These are phyloP conservation scores for Trichomonas gallinae DNA, from an alignment of 208 protist species.

Conservation along the genomic window DNA sequence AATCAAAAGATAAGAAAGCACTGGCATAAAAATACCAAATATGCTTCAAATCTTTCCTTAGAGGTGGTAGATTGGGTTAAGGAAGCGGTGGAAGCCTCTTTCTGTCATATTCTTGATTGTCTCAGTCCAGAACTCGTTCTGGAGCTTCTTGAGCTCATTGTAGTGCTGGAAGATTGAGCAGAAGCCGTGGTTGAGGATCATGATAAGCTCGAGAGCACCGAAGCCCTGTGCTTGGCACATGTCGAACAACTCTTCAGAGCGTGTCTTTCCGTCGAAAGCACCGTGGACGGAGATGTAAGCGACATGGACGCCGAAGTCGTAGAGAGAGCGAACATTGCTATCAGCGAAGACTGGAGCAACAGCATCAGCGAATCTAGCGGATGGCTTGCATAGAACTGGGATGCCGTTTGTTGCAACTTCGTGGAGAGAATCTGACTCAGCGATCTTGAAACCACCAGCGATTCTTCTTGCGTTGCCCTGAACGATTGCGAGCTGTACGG, in stretches of 20 bases:
- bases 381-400: neutral
- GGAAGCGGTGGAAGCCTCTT: neutral
- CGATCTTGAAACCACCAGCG: neutral
- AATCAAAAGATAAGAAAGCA: neutral
- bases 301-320: neutral
- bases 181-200: neutral
- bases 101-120: neutral
- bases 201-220: neutral
- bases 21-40: neutral
- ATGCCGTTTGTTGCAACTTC: neutral
- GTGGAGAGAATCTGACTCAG: neutral
- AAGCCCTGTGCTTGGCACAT: neutral
- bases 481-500: neutral
- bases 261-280: neutral
- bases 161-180: neutral
- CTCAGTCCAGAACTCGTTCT: neutral
- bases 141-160: neutral
- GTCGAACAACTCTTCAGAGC: neutral
- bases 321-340: neutral
- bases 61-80: neutral
- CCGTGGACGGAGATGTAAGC: neutral
- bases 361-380: neutral
- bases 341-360: neutral
- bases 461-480: neutral
- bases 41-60: neutral